Base-by-base conservation (phyloP, 192 early-diverging fungal genomes). In the Backusella morwellensis region DNA sequence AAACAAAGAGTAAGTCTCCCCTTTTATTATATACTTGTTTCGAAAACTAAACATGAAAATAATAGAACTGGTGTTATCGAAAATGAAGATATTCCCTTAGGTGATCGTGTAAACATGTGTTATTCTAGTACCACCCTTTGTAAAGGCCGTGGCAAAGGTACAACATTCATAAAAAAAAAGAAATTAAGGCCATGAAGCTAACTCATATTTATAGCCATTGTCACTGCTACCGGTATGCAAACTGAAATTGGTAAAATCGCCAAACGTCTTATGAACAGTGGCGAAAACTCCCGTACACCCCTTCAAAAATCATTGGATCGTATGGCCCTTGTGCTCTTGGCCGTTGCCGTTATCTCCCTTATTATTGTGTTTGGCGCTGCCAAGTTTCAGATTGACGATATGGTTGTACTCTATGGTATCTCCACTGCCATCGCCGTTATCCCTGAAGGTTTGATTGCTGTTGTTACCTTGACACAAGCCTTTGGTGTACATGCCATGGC, bases 161-260 rank as follows among this genome's bases (percentile, higher is more conserved):
- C 19, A 38, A 3, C 8, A 56, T 7, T 21, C 1, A 21, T 2
- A 54, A 59, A 63, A 29, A 26, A 26, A 26, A 23, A 12, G 12
- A 59, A 26, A 59, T 26, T 12, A 14, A 26, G 26, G 2, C 0
- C 8, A 63, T 63, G 8, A 19, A 63, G 14, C n/a, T 4, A 63
- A 54, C 1, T 8, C 7, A 7, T 63, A 29, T 32, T 63, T 19
- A 50, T 54, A 72, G 97, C 91, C 66, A 91, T 98, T 70, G 94
- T 96, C 47, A 93, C 94, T 32, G 86, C 91, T 21, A 95, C 91
- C 6, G 96, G 93, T 40, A 92, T 93, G 89, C 63, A 81, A 29
- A 96, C 96, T 17, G 96, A 98, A 80, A 96, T 98, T 73, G 97
- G 97, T 42, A 88, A 92, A 77, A 98, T 98, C 36, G 93, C 94